These are phyloP conservation scores for Pyrus hybrid DNA, from an alignment of 331 rosid genomes.

Conservation along the genomic window DNA sequence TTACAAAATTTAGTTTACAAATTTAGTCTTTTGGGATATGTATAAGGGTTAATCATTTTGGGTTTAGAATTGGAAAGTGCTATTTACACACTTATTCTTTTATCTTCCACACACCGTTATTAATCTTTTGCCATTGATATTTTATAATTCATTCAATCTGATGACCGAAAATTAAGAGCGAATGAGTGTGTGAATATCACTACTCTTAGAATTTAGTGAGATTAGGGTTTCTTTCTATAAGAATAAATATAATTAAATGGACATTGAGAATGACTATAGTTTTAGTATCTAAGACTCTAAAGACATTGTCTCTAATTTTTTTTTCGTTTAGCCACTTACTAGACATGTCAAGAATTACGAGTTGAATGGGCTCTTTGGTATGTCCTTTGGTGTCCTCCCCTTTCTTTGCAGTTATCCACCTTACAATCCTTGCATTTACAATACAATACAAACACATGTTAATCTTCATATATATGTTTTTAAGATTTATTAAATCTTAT, in stretches of 20 bases:
- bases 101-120: too few species aligned
- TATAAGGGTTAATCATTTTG: too few species aligned
- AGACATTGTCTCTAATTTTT: not conserved
- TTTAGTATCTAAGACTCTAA: not conserved
- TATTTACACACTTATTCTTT: too few species aligned
- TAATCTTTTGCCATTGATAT: too few species aligned
- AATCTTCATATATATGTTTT: not conserved
- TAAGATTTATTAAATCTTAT: not conserved
- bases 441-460: not conserved
- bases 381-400: slow-evolving; percentile 19
- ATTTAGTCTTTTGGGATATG: too few species aligned
- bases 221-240: not conserved
- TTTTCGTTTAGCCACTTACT: slow-evolving; percentile 30
- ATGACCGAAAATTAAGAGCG: too few species aligned
- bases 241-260: not conserved
- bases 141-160: too few species aligned
- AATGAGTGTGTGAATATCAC: too few species aligned
- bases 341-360: slow-evolving; percentile 56
- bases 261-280: not conserved
- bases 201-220: too few species aligned
- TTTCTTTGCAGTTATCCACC: slow-evolving; percentile 33
- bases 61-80: too few species aligned
- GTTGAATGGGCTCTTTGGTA: slow-evolving; percentile 13
- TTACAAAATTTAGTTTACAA: too few species aligned
- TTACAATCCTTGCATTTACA: slow-evolving; percentile 36